Evolutionary conservation across 2,329 filamentous ascomycete species (phyloP).

Genomic region (Scedosporium dehoogii): DNA sequence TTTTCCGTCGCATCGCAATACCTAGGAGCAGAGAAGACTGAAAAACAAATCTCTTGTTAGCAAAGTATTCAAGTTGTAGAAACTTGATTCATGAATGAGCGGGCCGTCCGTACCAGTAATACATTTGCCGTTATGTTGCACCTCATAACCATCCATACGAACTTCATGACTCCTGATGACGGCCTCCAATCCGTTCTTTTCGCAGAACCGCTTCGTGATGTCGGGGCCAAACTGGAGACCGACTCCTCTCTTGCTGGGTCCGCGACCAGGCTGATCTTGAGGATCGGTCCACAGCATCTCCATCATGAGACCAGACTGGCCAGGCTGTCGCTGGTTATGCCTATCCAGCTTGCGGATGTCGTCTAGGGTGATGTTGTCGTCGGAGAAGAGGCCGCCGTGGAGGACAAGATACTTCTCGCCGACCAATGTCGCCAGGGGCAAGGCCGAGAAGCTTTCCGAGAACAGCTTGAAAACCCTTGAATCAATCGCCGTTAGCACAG

Average conservation of each 20-base stretch:
- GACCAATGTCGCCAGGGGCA: slow-evolving; percentile 85
- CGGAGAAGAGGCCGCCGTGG: slow-evolving; percentile 90
- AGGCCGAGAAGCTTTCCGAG: slow-evolving; percentile 92
- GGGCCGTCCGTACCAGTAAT: slow-evolving; percentile 59
- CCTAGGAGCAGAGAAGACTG: slow-evolving; percentile 91
- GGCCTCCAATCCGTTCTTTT: slow-evolving; percentile 87
- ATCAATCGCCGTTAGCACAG: background rate
- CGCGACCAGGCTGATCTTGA: slow-evolving; percentile 73
- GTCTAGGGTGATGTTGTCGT: slow-evolving; percentile 84
- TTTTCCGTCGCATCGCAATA: slow-evolving; percentile 99
- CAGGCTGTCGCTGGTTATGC: slow-evolving; percentile 84
- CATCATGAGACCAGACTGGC: slow-evolving; percentile 96
- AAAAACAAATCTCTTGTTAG: background rate
- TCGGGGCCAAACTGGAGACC: slow-evolving; percentile 96
- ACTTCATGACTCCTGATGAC: slow-evolving; percentile 97
- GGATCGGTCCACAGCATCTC: slow-evolving; percentile 99
- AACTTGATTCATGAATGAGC: background rate
- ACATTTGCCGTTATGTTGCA: slow-evolving; percentile 90
- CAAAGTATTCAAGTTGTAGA: background rate
- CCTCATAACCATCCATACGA: slow-evolving; percentile 97
- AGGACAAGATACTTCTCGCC: slow-evolving; percentile 86
- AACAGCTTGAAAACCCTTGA: slow-evolving; percentile 83
- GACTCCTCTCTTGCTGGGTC: slow-evolving; percentile 92
- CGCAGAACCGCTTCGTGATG: slow-evolving; percentile 91
- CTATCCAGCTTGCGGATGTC: slow-evolving; percentile 90